Evolutionary conservation across 2,329 filamentous ascomycete genomes (phyloP).

Genomic region (Dendrostoma leiphaemia): DNA sequence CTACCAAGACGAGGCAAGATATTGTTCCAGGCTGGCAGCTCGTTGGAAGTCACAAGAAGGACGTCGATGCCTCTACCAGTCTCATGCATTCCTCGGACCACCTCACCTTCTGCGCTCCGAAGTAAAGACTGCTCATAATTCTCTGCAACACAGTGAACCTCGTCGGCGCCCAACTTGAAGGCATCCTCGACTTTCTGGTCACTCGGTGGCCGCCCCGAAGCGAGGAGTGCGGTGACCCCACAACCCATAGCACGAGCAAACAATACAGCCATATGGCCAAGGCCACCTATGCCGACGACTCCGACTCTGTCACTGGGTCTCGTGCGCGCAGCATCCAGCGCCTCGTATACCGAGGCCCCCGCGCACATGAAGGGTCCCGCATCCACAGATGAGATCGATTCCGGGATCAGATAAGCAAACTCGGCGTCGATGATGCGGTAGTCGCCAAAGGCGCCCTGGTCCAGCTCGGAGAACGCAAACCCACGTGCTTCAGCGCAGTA

Average conservation of each 20-base stretch:
- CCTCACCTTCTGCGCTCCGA: background rate
- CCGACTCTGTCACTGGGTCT: constrained; percentile 29
- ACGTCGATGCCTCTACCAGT: constrained; percentile 4
- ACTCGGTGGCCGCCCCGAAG: background rate
- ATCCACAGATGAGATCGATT: constrained; percentile 32
- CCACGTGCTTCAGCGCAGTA: constrained; percentile 31
- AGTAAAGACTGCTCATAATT: background rate
- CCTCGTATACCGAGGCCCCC: constrained; percentile 40
- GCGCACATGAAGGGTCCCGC: constrained; percentile 46
- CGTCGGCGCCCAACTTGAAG: constrained; percentile 18
- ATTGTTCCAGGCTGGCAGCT: constrained; percentile 10
- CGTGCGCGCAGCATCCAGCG: constrained; percentile 25
- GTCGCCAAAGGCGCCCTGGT: constrained; percentile 34
- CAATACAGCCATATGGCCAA: constrained; percentile 63
- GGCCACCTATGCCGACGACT: constrained; percentile 55
- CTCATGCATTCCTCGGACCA: background rate
- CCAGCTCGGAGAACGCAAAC: constrained; percentile 32
- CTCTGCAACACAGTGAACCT: constrained; percentile 8
- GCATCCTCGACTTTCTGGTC: constrained; percentile 9
- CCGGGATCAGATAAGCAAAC: constrained; percentile 39
- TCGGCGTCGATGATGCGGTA: constrained; percentile 32
- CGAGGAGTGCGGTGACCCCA: constrained; percentile 12
- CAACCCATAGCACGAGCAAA: constrained; percentile 61
- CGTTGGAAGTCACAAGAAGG: constrained; percentile 10
- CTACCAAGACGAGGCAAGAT: constrained; percentile 5